Base-by-base conservation (phyloP, 805 yeast species). In the Cyberlindnera euphorbiae region DNA sequence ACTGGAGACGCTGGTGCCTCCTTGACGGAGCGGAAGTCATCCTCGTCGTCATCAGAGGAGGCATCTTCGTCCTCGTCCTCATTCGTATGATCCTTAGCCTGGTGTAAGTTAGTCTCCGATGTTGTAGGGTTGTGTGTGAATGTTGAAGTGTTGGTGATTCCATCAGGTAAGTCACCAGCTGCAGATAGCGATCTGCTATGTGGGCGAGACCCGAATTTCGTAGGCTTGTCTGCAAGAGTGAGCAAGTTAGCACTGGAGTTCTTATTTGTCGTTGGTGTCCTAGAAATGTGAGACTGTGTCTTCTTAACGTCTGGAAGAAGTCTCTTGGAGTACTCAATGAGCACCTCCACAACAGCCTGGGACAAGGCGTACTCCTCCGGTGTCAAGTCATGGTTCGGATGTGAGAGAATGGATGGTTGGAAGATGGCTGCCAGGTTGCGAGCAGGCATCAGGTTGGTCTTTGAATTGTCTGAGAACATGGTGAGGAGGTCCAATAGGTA, bases 331-430 rank as follows among this genome's bases (percentile, higher is more conserved):
- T 90, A 87, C 47, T 82, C 89, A 39, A 90, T 84, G 64, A 93
- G 71, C 47, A 90, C 88, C 53, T 89, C 94, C 17, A 93, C 82
- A 23, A 86, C 96, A 7, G 78, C 70, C 47, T 89, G 87, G 5
- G 95, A 84, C 24, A 87, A 63, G 10, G 85, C 90, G 62, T 89
- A 89, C 60, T 93, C 97, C 22, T 79, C 86, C 1, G 97, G 97
- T 28, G 82, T 76, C 79, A 90, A 76, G 55, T 89, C 96, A 58
- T 93, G 97, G 46, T 72, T 74, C 5, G 96, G 95, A 58, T 90
- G 97, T 8, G 95, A 83, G 35, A 93, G 66, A 13, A 93, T 78
- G n/a, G 96, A 84, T 4, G 98, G 97, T 63, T 93, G 98, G 64
- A 93, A 93, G 39, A 93, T 85, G 2, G 97, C 96, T 1, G 97